Conservation (phyloP, 2,329 filamentous ascomycete genomes). For the Colletotrichum agaves region DNA sequence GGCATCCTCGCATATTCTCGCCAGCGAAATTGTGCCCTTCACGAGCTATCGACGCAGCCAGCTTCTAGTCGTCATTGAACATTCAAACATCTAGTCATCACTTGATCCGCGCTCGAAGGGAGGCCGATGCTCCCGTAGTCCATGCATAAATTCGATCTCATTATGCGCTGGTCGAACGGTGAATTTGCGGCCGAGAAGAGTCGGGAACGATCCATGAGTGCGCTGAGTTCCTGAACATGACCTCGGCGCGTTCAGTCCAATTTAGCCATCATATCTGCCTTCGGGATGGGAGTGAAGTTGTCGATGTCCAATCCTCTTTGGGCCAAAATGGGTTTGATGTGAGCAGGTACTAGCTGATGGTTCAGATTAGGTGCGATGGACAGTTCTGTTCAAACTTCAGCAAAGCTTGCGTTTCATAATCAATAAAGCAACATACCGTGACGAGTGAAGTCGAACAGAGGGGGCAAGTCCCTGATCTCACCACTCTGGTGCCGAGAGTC, state of each 20-base stretch:
- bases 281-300: slow-evolving; percentile 89
- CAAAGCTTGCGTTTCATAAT: neutral
- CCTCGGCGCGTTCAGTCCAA: slow-evolving; percentile 78
- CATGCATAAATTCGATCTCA: slow-evolving; percentile 45
- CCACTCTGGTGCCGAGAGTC: slow-evolving; percentile 92
- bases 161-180: slow-evolving; percentile 41
- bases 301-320: slow-evolving; percentile 90
- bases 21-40: slow-evolving; percentile 42
- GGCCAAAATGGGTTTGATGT: slow-evolving; percentile 79
- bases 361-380: slow-evolving; percentile 95
- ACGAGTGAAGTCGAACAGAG: slow-evolving; percentile 90
- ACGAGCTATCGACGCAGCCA: slow-evolving; percentile 34
- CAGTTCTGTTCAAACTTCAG: slow-evolving; percentile 71
- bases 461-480: slow-evolving; percentile 82
- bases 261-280: slow-evolving; percentile 97
- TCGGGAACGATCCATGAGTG: slow-evolving; percentile 37
- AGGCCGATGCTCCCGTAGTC: slow-evolving; percentile 24
- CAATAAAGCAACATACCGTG: slow-evolving; percentile 76
- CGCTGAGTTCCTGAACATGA: slow-evolving; percentile 44
- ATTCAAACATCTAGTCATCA: slow-evolving; percentile 36
- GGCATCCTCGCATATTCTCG: slow-evolving; percentile 29
- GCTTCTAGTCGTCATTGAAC: slow-evolving; percentile 40
- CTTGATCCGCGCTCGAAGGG: slow-evolving; percentile 22
- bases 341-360: slow-evolving; percentile 84
- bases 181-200: slow-evolving; percentile 29